phyloP scores from a whole-genome alignment of 192 early-diverging fungal genomes.

The Umbelopsis isabellina region DNA sequence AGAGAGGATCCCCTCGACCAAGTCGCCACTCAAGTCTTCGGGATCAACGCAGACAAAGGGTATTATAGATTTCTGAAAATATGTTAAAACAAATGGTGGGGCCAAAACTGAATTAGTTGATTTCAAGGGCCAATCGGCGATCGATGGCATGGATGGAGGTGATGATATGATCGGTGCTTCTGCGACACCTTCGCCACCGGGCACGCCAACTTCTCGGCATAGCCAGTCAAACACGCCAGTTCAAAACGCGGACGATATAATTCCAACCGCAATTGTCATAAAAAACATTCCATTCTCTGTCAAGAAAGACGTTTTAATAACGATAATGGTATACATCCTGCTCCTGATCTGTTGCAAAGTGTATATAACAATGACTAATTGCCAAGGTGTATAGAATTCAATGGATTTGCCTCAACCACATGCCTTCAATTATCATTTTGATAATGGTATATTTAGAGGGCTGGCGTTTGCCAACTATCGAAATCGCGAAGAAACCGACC shows the following conservation, averaged over 20 bases:
- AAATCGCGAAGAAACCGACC: constrained; percentile 73
- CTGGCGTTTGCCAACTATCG: constrained; percentile 83
- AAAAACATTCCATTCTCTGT: constrained; percentile 84
- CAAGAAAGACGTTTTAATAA: constrained; percentile 75
- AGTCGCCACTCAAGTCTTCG: constrained; percentile 23
- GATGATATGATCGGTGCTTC: constrained; percentile 4
- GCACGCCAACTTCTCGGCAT: constrained; percentile 22
- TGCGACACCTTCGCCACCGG: constrained; percentile 24
- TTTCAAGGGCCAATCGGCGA: constrained; percentile 11
- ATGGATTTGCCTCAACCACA: constrained; percentile 75
- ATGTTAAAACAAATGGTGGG: neutral
- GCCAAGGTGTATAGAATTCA: constrained; percentile 34
- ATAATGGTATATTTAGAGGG: constrained; percentile 78
- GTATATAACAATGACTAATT: neutral
- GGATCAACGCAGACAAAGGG: constrained; percentile 16
- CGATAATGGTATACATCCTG: constrained; percentile 54
- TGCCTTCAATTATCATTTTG: constrained; percentile 86
- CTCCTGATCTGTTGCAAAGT: constrained; percentile 5
- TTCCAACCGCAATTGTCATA: constrained; percentile 79
- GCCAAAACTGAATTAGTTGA: constrained; percentile 7
- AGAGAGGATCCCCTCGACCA: constrained; percentile 6
- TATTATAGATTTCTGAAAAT: neutral
- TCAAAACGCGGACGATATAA: constrained; percentile 31
- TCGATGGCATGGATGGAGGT: constrained; percentile 3
- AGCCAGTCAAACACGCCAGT: neutral